These are phyloP conservation scores for Podila clonocystis DNA, from an alignment of 192 early-diverging fungal species.

Conservation along the genomic window DNA sequence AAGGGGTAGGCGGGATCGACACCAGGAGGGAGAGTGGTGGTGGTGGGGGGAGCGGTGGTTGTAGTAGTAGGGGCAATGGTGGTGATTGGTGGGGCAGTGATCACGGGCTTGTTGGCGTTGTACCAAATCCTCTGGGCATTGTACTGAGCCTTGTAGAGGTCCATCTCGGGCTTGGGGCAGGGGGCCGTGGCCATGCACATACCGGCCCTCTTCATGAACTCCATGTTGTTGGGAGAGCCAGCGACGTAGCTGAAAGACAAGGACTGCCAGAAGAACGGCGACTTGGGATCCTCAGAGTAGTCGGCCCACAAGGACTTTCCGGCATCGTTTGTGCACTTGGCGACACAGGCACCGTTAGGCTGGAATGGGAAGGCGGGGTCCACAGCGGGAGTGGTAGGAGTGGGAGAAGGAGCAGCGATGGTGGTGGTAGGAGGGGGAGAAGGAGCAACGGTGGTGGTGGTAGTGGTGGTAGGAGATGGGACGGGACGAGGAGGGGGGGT, in stretches of 20 bases:
- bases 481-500: not conserved
- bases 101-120: not conserved
- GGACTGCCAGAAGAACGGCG: conserved; percentile 17
- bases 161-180: conserved; percentile 14
- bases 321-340: conserved; percentile 19
- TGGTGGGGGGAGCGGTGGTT: not conserved
- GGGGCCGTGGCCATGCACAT: conserved; percentile 11
- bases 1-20: conserved; percentile 17
- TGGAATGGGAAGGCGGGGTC: conserved; percentile 22
- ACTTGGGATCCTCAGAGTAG: conserved; percentile 45
- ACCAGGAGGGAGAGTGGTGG: not conserved
- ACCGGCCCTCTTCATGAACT: not conserved
- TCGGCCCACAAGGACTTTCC: conserved; percentile 33
- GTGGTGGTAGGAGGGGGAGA: not conserved
- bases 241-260: not conserved
- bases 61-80: conserved; percentile 2
- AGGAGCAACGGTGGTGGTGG: not conserved
- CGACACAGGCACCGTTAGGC: conserved; percentile 27
- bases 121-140: conserved; percentile 13
- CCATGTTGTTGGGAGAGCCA: not conserved
- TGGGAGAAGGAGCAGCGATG: not conserved
- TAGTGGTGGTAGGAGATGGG: not conserved
- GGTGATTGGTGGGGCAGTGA: not conserved
- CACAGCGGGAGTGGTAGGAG: conserved; percentile 1
- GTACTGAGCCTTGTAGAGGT: conserved; percentile 20